These are phyloP conservation scores for Spencermartinsiella ligniputridi DNA, from an alignment of 1,139 yeast species.

Conservation along the genomic window DNA sequence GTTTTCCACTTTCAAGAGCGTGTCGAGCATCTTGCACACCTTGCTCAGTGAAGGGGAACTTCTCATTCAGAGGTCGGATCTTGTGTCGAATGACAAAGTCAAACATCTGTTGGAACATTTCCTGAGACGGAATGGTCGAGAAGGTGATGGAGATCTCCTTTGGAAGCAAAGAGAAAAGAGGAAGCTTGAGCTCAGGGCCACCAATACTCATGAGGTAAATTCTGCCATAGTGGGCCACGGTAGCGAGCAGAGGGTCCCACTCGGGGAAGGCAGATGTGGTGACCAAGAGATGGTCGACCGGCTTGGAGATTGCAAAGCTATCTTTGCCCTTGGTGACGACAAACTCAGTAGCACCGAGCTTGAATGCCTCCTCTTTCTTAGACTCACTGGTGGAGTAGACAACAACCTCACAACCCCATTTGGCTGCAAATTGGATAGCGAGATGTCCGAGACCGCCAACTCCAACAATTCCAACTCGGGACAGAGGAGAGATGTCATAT, in stretches of 20 bases:
- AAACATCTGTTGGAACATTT: background rate
- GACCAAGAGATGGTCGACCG: background rate
- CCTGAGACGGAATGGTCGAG: background rate
- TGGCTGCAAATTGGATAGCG: conserved; percentile 49
- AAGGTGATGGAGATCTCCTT: background rate
- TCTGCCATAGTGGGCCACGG: background rate
- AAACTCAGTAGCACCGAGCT: conserved; percentile 35
- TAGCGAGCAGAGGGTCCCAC: background rate
- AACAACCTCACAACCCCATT: conserved; percentile 49
- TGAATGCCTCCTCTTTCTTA: conserved; percentile 43
- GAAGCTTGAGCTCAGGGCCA: background rate
- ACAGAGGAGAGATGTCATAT: conserved; percentile 46
- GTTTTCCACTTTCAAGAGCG: background rate
- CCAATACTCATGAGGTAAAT: background rate
- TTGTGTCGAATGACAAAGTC: background rate
- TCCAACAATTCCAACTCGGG: conserved; percentile 49
- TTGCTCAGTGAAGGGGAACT: background rate
- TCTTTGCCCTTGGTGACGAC: conserved; percentile 8
- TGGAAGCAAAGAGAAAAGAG: background rate
- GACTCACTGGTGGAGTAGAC: conserved; percentile 44
- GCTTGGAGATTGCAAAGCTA: background rate
- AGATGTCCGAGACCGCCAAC: conserved; percentile 57
- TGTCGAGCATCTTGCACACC: background rate
- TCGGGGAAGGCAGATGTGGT: background rate
- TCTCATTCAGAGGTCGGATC: background rate